phyloP scores from a whole-genome alignment of 768 basidiomycete genomes.

The Fistulinella prunicolor region DNA sequence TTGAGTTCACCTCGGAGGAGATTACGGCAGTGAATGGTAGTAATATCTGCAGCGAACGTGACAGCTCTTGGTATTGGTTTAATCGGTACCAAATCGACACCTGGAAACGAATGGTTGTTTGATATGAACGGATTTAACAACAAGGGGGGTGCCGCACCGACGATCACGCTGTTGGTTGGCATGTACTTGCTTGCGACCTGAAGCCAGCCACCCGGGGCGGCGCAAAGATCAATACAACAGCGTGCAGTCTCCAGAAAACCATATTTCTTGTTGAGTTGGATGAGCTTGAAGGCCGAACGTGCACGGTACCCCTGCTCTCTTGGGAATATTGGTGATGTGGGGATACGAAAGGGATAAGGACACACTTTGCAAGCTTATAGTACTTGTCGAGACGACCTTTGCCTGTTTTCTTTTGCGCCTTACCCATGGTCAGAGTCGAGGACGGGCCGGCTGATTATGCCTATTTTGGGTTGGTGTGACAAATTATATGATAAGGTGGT shows the following conservation, averaged over 20 bases:
- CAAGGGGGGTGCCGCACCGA: slow-evolving; percentile 54
- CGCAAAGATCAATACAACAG: slow-evolving; percentile 97
- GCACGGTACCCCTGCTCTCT: slow-evolving; percentile 99
- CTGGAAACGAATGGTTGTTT: slow-evolving; percentile 37
- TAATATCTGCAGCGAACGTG: slow-evolving; percentile 94
- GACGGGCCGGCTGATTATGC: slow-evolving; percentile 8
- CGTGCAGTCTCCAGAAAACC: slow-evolving; percentile 82
- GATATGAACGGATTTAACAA: slow-evolving; percentile 5
- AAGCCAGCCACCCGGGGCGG: slow-evolving; percentile 98
- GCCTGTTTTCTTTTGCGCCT: slow-evolving; percentile 92
- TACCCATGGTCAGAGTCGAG: slow-evolving; percentile 48
- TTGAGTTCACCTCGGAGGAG: slow-evolving; percentile 85
- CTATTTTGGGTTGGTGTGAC: slow-evolving; percentile 9
- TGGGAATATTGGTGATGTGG: slow-evolving; percentile 10
- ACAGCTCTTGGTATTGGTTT: slow-evolving; percentile 91
- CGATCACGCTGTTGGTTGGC: slow-evolving; percentile 88
- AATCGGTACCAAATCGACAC: slow-evolving; percentile 94
- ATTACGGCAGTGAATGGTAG: slow-evolving; percentile 85
- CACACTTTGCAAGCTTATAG: slow-evolving; percentile 90
- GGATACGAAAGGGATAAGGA: slow-evolving; percentile 4
- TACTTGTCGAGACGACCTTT: slow-evolving; percentile 97
- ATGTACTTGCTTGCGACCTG: slow-evolving; percentile 98
- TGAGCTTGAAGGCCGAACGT: slow-evolving; percentile 98
- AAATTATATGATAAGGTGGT: background rate
- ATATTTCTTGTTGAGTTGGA: slow-evolving; percentile 98